phyloP scores from a whole-genome alignment of 2,329 filamentous ascomycete genomes.

The Paramyrothecium sp. region DNA sequence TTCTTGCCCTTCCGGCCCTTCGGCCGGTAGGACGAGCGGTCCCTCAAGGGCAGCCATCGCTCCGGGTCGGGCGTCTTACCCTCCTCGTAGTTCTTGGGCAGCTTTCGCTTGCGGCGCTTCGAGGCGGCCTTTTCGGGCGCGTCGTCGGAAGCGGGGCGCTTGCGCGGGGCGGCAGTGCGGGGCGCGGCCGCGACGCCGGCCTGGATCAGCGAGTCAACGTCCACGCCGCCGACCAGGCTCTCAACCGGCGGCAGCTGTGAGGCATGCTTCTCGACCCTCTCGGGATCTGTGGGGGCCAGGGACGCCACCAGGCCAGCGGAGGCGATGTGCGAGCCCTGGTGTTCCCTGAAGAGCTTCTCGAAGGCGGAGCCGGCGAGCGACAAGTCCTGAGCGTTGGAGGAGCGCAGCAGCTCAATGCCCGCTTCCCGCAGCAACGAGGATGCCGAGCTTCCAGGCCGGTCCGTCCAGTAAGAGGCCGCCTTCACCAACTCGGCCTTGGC shows the following conservation, averaged over 20 bases:
- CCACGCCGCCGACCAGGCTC: constrained; percentile 57
- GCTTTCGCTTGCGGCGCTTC: constrained; percentile 58
- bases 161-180: constrained; percentile 40
- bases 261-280: constrained; percentile 53
- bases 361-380: constrained; percentile 77
- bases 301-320: constrained; percentile 85
- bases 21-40: constrained; percentile 83
- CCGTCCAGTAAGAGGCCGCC: constrained; percentile 79
- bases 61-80: constrained; percentile 84
- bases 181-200: constrained; percentile 56
- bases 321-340: constrained; percentile 67
- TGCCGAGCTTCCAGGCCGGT: constrained; percentile 44
- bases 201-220: constrained; percentile 62
- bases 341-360: constrained; percentile 62
- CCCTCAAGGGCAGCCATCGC: constrained; percentile 87
- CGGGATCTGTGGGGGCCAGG: constrained; percentile 61
- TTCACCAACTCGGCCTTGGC: constrained; percentile 73
- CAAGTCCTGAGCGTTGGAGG: constrained; percentile 66
- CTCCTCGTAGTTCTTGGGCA: constrained; percentile 74
- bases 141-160: constrained; percentile 44
- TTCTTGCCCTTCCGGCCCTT: constrained; percentile 93
- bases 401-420: constrained; percentile 78
- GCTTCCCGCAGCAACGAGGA: constrained; percentile 76
- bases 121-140: constrained; percentile 43
- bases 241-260: constrained; percentile 60